Evolutionary conservation across 164 flowering plant species (phyloP), one percentile per base, ranked within the genome.

Genomic region (Buxus sempervirens): DNA sequence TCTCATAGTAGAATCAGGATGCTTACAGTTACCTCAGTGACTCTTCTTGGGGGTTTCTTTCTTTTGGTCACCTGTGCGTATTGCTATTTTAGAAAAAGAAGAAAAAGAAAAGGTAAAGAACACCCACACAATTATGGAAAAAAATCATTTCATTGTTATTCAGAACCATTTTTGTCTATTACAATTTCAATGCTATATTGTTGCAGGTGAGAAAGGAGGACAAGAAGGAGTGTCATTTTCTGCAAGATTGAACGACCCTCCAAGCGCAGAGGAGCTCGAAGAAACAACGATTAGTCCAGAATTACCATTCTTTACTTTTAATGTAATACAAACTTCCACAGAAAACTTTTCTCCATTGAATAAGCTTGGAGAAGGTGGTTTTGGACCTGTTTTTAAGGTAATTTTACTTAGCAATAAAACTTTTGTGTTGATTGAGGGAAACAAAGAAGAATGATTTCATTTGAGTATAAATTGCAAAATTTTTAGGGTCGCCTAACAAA

Each of bases 301-400:
- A 5, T 60, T 76, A 27, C 73, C 70, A 20, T 53, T 75, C 19
- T 71, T 65, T 63, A 72, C 72, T 64, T 32, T 77, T 0, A 49
- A 38, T 16, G 68, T 55, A 0, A 58, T 84, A 0, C 55, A 36
- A 18, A 63, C 66, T 0, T 86, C 86, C 23, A 81, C 86, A 9
- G 36, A 75, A n/a, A 72, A 78, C 28, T 82, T 82, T 59, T 78
- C 81, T 12, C 13, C 36, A 0, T 67, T 32, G 0, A 83, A 81
- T n/a, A 80, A 75, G 71, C 81, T 85, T 2, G 88, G 88, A 22
- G 66, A 78, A 70, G 88, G 88, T 28, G 88, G 88, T 49, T 85
- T 82, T 72, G 88, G 88, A 20, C 3, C 66, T 0, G 86, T 85
- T 26, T 81, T 76, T 48, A 79, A 80, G 86, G 88, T 82, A 68